Evolutionary conservation across 495 filamentous ascomycete species (phyloP).

Genomic region (Margaritispora aquatica): DNA sequence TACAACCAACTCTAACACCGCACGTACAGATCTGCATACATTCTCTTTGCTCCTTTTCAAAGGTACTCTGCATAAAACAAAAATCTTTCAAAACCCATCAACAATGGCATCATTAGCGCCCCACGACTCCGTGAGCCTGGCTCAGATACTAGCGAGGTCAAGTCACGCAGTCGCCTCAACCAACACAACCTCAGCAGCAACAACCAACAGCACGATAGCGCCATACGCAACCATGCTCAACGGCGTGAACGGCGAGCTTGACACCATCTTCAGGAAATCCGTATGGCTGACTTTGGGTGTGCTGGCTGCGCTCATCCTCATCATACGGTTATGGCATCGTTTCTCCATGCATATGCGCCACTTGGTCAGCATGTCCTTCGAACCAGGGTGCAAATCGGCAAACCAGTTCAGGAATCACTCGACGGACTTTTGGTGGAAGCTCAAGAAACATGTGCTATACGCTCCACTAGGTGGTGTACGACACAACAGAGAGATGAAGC

Average conservation of each 20-base stretch:
- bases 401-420: slow-evolving; percentile 31
- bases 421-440: slow-evolving; percentile 42
- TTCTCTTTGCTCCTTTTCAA: neutral
- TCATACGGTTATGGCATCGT: slow-evolving; percentile 37
- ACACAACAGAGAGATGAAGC: slow-evolving; percentile 79
- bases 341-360: slow-evolving; percentile 39
- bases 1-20: neutral
- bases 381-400: neutral
- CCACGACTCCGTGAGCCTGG: neutral
- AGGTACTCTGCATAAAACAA: neutral
- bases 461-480: slow-evolving; percentile 76
- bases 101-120: neutral
- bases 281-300: slow-evolving; percentile 45
- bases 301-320: slow-evolving; percentile 37
- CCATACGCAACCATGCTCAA: slow-evolving; percentile 41
- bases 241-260: slow-evolving; percentile 43
- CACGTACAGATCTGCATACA: neutral
- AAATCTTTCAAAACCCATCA: neutral
- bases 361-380: slow-evolving; percentile 39
- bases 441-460: slow-evolving; percentile 79
- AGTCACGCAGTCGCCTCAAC: neutral
- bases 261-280: slow-evolving; percentile 39
- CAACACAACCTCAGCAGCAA: neutral
- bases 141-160: slow-evolving; percentile 3
- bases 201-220: slow-evolving; percentile 27